Evolutionary conservation across 1,139 yeast species (phyloP), one percentile per base, ranked within the genome.

Genomic region (Yamadazyma triangularis): DNA sequence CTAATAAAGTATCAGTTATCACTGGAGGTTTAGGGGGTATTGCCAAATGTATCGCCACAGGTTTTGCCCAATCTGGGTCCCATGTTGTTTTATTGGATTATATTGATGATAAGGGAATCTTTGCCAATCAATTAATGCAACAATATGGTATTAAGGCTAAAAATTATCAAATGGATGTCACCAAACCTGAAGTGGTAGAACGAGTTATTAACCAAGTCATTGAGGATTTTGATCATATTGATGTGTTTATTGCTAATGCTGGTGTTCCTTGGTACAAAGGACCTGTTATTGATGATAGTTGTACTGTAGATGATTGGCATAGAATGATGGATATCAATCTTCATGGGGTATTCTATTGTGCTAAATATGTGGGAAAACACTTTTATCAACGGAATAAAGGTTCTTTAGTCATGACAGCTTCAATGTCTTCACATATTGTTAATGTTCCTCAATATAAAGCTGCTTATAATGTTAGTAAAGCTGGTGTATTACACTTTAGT

Each of bases 1-100:
- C 77, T 60, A 88, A 87, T 12, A 83, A 83, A 55, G 83, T 81
- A 10, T 87, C 91, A 29, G 77, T 83, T 14, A 72, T 86, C 40
- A 83, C 94, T 9, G 95, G 95, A 24, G 82, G 89, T 4, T 78
- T 89, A 9, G 73, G 82, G 22, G 95, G 94, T 18, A 85, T 86
- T 47, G 95, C 94, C 9, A 65, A 61, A 41, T 83, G 81, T 10
- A 82, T 84, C 30, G 93, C 93, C 25, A 80, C 74, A 48, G 91
- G 86, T 0, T 83, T 65, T 48, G 87, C 89, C 30, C 89, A 84
- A 58, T 89, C 89, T n/a, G 95, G 94, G 30, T 91, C 91, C 12
- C 82, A 81, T 45, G 80, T 85, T 26, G 85, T 85, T 39, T 67
- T 86, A 48, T 29, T 83, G 82, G 94, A 77, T 46, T 73, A 78